A percentile compares a stretch with the other conserved stretches of the same genome.
These are phyloP conservation scores for Metschnikowia kofuensis DNA, from an alignment of 805 yeast species.

Conservation along the genomic window DNA sequence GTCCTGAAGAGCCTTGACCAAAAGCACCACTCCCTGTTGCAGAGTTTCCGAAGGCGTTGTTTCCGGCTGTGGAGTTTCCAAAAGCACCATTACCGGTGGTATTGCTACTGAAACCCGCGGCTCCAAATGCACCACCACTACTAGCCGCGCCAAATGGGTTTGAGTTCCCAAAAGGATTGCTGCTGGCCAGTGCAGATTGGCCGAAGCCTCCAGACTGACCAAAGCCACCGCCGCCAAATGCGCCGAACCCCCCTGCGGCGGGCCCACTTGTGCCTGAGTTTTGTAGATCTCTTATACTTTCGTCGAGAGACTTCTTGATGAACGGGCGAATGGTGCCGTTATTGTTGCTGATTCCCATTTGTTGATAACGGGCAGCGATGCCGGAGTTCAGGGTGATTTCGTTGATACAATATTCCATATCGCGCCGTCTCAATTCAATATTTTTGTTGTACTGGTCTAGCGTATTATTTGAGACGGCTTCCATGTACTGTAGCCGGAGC, in stretches of 20 bases:
- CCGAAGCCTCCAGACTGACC: conserved; percentile 2
- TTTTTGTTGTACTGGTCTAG: conserved; percentile 39
- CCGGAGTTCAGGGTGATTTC: conserved; percentile 38
- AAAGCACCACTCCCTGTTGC: neutral
- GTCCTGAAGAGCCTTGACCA: neutral
- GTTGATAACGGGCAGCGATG: conserved; percentile 58
- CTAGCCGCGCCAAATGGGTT: conserved; percentile 1
- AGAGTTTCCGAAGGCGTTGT: neutral
- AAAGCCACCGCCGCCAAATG: neutral
- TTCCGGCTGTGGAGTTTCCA: neutral
- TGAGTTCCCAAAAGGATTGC: conserved; percentile 9
- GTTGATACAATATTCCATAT: conserved; percentile 21
- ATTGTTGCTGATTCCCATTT: conserved; percentile 20
- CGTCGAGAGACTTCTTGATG: conserved; percentile 27
- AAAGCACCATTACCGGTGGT: neutral
- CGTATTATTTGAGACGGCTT: conserved; percentile 37
- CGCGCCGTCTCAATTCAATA: conserved; percentile 26
- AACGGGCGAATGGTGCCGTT: conserved; percentile 22
- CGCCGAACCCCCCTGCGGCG: conserved; percentile 10
- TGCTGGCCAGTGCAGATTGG: neutral
- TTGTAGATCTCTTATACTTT: conserved; percentile 23
- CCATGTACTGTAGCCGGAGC: conserved; percentile 43
- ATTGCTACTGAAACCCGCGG: too few relatives aligned
- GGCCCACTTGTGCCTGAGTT: neutral
- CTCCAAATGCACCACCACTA: too few relatives aligned